Base-by-base conservation (phyloP, 768 basidiomycete genomes). In the Leucosporidium scottii region DNA sequence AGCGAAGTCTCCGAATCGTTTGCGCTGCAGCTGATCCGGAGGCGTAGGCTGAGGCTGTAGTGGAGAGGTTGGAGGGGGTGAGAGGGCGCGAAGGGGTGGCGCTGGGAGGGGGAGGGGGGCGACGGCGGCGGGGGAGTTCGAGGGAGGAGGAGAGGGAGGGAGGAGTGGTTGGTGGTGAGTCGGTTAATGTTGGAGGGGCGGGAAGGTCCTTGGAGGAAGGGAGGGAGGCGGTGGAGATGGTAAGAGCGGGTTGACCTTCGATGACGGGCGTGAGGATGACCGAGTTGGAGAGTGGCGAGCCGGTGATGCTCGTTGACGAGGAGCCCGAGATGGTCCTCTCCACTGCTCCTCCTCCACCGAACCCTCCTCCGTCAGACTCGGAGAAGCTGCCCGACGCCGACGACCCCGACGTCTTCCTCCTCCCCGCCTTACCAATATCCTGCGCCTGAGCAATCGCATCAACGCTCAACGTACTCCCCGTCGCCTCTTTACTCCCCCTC, bases 391-490 rank as follows among this genome's bases (percentile, higher is more conserved):
- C 15, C 39, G 39, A 44, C 50, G 50, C 9, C 23, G 50, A 51
- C 6, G 50, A 23, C 17, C 7, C 18, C 31, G 55, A 59, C 23
- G 18, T 18, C 25, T 25, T 59, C 58, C 13, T 31, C 15, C 25
- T 21, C 13, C 0, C 13, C 4, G 13, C 39, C 8, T 9, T 48
- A 4, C 39, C 53, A 2, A 39, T 49, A 8, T 64, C 71, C 44
- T 62, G 49, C 3, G 70, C 68, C n/a, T 17, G 39, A 4, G 73
- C 73, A 25, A 74, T 66, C 1, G 70, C 73, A 51, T 74, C 68
- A 23, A 74, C 68, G 50, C 70, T 71, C 47, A 69, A 30, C 31
- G 68, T 74, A 47, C 73, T 74, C 27, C 64, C 67, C 25, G 28
- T 30, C 30, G 25, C 54, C 36, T 58, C 59, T 12, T 20, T 54